Conservation (phyloP, 306 rosid genomes). For the Citrullus amarus region DNA sequence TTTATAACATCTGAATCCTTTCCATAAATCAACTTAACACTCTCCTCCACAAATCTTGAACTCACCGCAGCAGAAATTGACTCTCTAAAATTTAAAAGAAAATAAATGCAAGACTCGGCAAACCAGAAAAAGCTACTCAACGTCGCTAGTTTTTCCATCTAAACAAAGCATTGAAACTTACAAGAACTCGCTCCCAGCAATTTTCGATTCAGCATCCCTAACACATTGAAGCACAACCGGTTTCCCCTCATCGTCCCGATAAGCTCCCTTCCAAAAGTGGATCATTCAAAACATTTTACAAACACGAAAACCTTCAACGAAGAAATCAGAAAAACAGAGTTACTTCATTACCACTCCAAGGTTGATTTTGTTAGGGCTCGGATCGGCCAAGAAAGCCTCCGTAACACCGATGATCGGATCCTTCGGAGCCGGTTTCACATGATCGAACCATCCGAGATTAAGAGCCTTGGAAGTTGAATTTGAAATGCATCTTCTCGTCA, state of each 20-base stretch:
- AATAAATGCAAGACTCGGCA: slow-evolving; percentile 2
- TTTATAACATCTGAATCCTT: slow-evolving; percentile 13
- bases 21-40: slow-evolving; percentile 25
- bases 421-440: slow-evolving; percentile 17
- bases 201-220: slow-evolving; percentile 27
- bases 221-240: slow-evolving; percentile 31
- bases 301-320: neutral
- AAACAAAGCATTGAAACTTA: slow-evolving; percentile 12
- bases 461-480: slow-evolving; percentile 5
- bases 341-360: slow-evolving; percentile 23
- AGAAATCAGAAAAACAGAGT: neutral
- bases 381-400: slow-evolving; percentile 26
- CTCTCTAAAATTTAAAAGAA: slow-evolving; percentile 13
- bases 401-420: slow-evolving; percentile 27
- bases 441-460: slow-evolving; percentile 20
- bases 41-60: slow-evolving; percentile 24
- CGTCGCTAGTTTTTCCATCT: neutral
- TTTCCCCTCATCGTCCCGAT: slow-evolving; percentile 26
- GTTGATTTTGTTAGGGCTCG: slow-evolving; percentile 26
- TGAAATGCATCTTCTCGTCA: slow-evolving; percentile 8
- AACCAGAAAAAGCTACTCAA: neutral
- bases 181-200: slow-evolving; percentile 20
- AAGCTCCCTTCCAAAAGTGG: slow-evolving; percentile 21
- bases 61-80: slow-evolving; percentile 10
- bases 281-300: neutral